Conservation (phyloP, 2,329 filamentous ascomycete species). For the Aschersonia sp. region DNA sequence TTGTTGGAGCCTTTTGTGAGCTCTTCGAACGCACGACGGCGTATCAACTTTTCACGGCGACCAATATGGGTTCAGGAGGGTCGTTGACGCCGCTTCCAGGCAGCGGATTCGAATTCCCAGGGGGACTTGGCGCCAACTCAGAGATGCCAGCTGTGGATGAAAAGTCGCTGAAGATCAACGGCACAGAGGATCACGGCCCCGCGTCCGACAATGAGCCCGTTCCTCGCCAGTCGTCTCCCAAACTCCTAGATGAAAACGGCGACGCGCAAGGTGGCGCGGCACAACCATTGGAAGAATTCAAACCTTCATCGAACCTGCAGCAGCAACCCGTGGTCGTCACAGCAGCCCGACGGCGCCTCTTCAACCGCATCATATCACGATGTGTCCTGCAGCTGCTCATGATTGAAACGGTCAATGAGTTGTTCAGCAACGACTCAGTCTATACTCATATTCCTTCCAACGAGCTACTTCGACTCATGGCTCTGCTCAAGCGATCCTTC, state of each 20-base stretch:
- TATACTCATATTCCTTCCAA: slow-evolving; percentile 84
- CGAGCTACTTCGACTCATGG: slow-evolving; percentile 86
- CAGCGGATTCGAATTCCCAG: slow-evolving; percentile 37
- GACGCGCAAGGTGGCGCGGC: slow-evolving; percentile 18
- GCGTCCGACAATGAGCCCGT: slow-evolving; percentile 18
- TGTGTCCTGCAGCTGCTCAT: slow-evolving; percentile 95
- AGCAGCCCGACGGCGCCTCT: slow-evolving; percentile 82
- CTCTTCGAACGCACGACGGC: slow-evolving; percentile 91
- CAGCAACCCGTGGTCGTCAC: slow-evolving; percentile 88
- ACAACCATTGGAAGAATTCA: slow-evolving; percentile 68
- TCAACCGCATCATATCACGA: slow-evolving; percentile 98
- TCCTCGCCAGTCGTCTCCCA: slow-evolving; percentile 12
- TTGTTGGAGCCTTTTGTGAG: slow-evolving; percentile 90
- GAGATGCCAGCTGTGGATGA: slow-evolving; percentile 30
- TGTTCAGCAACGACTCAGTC: slow-evolving; percentile 94
- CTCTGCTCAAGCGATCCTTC: slow-evolving; percentile 86
- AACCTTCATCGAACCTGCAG: slow-evolving; percentile 59
- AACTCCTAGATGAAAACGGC: slow-evolving; percentile 19
- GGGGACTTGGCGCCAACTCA: slow-evolving; percentile 23
- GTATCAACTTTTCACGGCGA: slow-evolving; percentile 86
- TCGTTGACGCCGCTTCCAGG: slow-evolving; percentile 31
- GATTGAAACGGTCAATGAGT: slow-evolving; percentile 98
- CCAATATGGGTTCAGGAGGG: slow-evolving; percentile 38
- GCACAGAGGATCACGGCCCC: slow-evolving; percentile 24
- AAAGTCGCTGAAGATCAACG: slow-evolving; percentile 48